phyloP scores from a whole-genome alignment of 148 eudicot species.

The Chenopodium formosanum region DNA sequence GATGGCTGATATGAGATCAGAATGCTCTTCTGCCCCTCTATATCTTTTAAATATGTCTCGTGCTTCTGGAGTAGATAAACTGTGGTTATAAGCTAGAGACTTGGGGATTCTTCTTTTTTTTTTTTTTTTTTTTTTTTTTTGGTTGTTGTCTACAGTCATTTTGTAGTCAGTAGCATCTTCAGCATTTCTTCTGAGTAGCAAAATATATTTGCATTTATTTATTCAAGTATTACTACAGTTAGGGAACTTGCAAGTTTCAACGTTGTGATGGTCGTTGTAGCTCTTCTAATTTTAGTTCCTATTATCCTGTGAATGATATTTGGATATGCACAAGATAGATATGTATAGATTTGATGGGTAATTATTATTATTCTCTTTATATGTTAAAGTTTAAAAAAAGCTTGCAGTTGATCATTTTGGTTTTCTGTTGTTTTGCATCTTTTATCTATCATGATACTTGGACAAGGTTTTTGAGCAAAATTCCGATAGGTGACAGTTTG shows the following conservation, averaged over 20 bases:
- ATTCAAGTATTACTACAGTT: background rate
- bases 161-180: background rate
- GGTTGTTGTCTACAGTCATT: background rate
- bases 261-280: background rate
- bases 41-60: background rate
- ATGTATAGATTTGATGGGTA: background rate
- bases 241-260: background rate
- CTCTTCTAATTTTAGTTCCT: background rate
- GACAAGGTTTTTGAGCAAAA: no score
- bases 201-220: background rate
- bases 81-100: background rate
- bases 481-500: background rate
- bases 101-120: background rate
- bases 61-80: background rate
- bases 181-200: background rate
- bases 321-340: background rate
- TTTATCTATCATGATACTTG: background rate
- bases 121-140: background rate
- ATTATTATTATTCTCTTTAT: background rate
- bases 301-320: background rate
- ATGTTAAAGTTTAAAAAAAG: background rate
- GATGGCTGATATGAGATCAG: background rate
- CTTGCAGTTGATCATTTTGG: background rate
- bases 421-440: background rate
- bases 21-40: background rate